These are phyloP conservation scores for Lichtheimia hyalospora DNA, from an alignment of 371 early-diverging fungal species.

Conservation along the genomic window DNA sequence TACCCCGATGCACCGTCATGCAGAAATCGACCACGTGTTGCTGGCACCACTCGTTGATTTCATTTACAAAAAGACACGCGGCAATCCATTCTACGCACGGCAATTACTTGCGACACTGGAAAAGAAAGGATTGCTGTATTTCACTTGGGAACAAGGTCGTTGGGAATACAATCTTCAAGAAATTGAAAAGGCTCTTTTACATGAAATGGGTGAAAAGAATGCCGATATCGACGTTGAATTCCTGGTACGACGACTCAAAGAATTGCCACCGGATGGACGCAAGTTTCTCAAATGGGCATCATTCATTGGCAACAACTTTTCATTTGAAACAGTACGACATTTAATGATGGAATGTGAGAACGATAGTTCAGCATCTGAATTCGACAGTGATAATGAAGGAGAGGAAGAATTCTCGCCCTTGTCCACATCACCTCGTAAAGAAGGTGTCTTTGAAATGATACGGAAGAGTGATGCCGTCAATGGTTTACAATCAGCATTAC, in stretches of 20 bases:
- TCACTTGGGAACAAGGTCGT: constrained; percentile 45
- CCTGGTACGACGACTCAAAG: constrained; percentile 37
- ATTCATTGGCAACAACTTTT: constrained; percentile 47
- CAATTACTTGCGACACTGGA: constrained; percentile 41
- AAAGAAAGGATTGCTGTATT: constrained; percentile 46
- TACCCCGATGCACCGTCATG: constrained; percentile 41
- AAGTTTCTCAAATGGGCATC: constrained; percentile 53
- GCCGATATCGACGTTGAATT: constrained; percentile 43
- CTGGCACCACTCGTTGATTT: constrained; percentile 43
- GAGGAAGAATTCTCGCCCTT: constrained; percentile 23
- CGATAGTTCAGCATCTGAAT: constrained; percentile 14
- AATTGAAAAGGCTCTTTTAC: constrained; percentile 35
- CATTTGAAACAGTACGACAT: constrained; percentile 41
- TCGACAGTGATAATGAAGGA: constrained; percentile 20
- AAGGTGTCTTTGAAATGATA: constrained; percentile 8
- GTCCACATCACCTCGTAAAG: constrained; percentile 18
- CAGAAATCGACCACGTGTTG: constrained; percentile 32
- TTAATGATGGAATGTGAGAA: constrained; percentile 37
- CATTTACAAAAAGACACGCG: constrained; percentile 35
- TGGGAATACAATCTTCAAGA: constrained; percentile 53
- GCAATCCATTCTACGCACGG: constrained; percentile 46
- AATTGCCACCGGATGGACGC: constrained; percentile 45
- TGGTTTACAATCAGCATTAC: constrained; percentile 44
- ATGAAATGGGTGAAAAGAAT: constrained; percentile 24
- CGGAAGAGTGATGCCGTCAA: constrained; percentile 37